Base-by-base conservation (phyloP, 768 basidiomycete genomes). In the Calvatia gigantea region DNA sequence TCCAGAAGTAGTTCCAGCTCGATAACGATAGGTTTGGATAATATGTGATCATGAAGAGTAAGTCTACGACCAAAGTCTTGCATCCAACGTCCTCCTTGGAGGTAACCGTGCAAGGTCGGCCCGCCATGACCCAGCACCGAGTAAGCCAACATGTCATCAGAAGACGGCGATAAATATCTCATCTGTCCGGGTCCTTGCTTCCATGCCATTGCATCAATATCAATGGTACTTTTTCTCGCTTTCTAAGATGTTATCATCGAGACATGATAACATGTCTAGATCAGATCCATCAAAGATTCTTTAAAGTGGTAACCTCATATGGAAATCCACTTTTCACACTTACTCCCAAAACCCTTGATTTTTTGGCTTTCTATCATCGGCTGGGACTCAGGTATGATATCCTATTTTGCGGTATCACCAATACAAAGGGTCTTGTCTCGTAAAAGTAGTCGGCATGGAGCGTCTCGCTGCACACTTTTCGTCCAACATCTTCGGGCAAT, bases 41-140 rank as follows among this genome's bases (percentile, higher is more conserved):
- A n/a, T n/a, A n/a, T n/a, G n/a, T n/a, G n/a, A n/a, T n/a, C n/a
- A n/a, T n/a, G n/a, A n/a, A n/a, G n/a, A n/a, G n/a, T n/a, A n/a
- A n/a, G n/a, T n/a, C n/a, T n/a, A n/a, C n/a, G n/a, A n/a, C n/a
- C n/a, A n/a, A n/a, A n/a, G n/a, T n/a, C n/a, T n/a, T n/a, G n/a
- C n/a, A n/a, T n/a, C n/a, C n/a, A n/a, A n/a, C n/a, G n/a, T n/a
- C n/a, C n/a, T n/a, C n/a, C n/a, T n/a, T n/a, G n/a, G n/a, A n/a
- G n/a, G n/a, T n/a, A n/a, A n/a, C n/a, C n/a, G n/a, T n/a, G n/a
- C n/a, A n/a, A n/a, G n/a, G n/a, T n/a, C n/a, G n/a, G n/a, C n/a
- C n/a, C n/a, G n/a, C 35, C 33, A 50, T 50, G 33, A 50, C 19
- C 9, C 19, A 25, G 25, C 48, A 50, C 48, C 48, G 48, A 38